Evolutionary conservation across 169 alveolate genomes (phyloP).

Genomic region (Eimeria brunetti): DNA sequence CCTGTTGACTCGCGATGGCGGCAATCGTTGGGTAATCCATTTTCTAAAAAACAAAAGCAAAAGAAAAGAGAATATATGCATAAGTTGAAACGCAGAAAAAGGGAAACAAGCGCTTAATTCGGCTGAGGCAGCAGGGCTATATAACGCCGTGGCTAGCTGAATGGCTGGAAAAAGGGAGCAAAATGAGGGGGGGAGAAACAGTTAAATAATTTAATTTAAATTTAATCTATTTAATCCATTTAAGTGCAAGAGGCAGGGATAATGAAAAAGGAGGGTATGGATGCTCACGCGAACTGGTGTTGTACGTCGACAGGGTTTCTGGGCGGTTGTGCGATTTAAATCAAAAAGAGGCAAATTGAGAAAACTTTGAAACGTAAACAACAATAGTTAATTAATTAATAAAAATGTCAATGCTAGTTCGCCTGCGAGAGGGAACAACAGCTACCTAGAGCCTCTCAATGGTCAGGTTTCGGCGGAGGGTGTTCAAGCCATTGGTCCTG

Average conservation of each 20-base stretch:
- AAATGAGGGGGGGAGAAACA: background rate
- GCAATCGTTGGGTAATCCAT: constrained; percentile 26
- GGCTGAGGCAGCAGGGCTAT: background rate
- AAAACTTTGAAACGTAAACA: no score
- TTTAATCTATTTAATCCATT: no score
- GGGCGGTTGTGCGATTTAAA: background rate
- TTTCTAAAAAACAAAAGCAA: background rate
- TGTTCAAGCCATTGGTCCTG: background rate
- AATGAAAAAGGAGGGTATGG: background rate
- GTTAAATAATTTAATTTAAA: no score
- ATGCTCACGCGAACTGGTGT: no score
- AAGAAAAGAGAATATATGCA: background rate
- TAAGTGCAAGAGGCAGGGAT: background rate
- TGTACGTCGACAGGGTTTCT: no score
- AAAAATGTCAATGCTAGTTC: no score
- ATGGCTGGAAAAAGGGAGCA: background rate
- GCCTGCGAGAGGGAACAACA: no score
- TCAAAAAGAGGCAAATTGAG: no score
- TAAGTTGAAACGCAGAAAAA: no score
- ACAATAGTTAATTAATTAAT: no score
- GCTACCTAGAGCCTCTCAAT: background rate
- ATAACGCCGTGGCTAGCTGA: background rate
- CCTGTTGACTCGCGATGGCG: background rate
- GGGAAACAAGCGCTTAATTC: background rate
- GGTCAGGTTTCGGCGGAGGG: background rate